Percentiles rank a stretch among this genome's conserved stretches.
Evolutionary conservation across 1,284 basidiomycete genomes (phyloP).

Genomic region (Trichosporon sp.): DNA sequence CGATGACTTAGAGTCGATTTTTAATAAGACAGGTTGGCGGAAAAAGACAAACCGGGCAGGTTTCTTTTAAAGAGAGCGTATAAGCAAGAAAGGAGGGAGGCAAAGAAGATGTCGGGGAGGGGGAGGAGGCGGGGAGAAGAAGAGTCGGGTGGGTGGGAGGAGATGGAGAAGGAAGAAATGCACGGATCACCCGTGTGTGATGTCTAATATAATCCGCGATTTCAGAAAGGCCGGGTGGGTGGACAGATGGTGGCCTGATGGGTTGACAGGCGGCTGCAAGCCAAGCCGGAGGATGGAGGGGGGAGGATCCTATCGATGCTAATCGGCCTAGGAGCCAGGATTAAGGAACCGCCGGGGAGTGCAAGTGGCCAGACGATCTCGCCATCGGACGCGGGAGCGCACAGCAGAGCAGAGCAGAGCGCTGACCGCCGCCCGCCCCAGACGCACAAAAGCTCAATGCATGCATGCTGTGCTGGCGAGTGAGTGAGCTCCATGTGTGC

Average conservation of each 20-base stretch:
- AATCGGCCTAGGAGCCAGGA: neutral
- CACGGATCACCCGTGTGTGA: neutral
- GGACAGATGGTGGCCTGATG: neutral
- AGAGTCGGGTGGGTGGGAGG: slow-evolving; percentile 1
- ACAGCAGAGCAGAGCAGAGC: neutral
- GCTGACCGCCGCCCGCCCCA: neutral
- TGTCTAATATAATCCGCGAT: neutral
- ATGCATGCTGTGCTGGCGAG: neutral
- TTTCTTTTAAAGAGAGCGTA: slow-evolving; percentile 1
- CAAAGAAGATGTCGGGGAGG: neutral
- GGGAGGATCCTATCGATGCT: neutral
- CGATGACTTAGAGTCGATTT: neutral
- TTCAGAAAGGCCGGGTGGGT: neutral
- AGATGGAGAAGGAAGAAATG: slow-evolving; percentile 1
- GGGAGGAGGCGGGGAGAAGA: neutral
- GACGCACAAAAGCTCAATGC: neutral
- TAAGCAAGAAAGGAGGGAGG: neutral
- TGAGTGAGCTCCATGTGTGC: too few species aligned
- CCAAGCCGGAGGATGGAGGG: neutral
- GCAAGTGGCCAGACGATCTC: neutral
- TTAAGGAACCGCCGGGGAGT: neutral
- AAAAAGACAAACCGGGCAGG: neutral
- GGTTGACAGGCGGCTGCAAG: neutral
- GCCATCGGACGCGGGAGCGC: neutral
- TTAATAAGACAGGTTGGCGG: neutral